Evolutionary conservation across 305 asterid genomes (phyloP), one percentile per base, ranked within the genome.

Genomic region (Petunia hybrid): DNA sequence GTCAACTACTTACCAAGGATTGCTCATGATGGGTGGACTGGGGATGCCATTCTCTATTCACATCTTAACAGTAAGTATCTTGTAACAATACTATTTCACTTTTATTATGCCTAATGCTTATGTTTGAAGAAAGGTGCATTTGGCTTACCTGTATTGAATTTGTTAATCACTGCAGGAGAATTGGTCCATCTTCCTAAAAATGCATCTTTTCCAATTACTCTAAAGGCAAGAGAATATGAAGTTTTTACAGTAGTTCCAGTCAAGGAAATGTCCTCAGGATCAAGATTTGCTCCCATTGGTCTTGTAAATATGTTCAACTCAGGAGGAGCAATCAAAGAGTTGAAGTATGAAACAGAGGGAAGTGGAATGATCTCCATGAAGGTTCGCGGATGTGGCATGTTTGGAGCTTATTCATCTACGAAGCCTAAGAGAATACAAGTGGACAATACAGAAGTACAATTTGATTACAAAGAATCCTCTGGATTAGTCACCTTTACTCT

Each of bases 221-320:
- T 95, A 13, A 91, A 84, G 79, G 83, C 98, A 8, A 75, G 91
- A 51, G 93, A 94, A 80, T 93, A 87, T 65, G 97, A 94, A 10
- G 94, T 94, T 9, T 91, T 91, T 81, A 91, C 98, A 0, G 88
- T 94, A 48, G 87, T 79, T 80, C 99, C 97, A 0, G 91, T 91
- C 57, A 89, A 80, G 82, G 83, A 87, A 84, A 41, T 91, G 88
- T 85, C 92, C 38, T 87, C 86, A 36, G 90, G 80, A 46, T 53
- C 80, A 39, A 78, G 69, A 68, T 95, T 95, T 77, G 94, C 93
- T 22, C 90, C 99, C 0, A 43, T 95, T 53, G 99, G 99, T n/a
- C 97, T 95, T 3, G 82, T 83, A 51, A 87, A 86, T 77, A 93
- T 95, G 99, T 95, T 93, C 89, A 95, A 93, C 41, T 92, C 98